Conservation (phyloP, 441 rosid species). For the Eutrema salsugineum region DNA sequence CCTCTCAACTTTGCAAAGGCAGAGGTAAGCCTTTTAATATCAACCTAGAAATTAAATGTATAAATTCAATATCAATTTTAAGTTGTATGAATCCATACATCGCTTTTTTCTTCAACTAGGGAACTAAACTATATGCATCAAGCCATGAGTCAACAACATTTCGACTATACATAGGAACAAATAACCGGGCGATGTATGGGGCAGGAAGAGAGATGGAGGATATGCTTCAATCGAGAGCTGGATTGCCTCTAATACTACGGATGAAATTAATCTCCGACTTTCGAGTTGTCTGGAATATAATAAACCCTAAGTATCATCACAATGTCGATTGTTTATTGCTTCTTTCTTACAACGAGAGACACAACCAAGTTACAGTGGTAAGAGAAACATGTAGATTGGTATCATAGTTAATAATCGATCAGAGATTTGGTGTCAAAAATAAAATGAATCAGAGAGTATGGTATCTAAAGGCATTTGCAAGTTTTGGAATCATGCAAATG, state of each 20-base stretch:
- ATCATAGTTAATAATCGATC: slow-evolving; percentile 5
- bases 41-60: background rate
- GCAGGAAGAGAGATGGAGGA: slow-evolving; percentile 80
- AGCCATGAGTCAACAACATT: slow-evolving; percentile 40
- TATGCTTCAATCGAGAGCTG: slow-evolving; percentile 60
- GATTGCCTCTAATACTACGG: slow-evolving; percentile 55
- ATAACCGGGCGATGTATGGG: slow-evolving; percentile 72
- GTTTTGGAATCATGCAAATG: background rate
- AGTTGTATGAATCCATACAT: background rate
- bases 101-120: slow-evolving; percentile 32
- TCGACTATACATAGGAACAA: slow-evolving; percentile 47
- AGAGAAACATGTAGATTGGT: slow-evolving; percentile 17
- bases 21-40: slow-evolving; percentile 36
- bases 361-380: slow-evolving; percentile 10
- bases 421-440: background rate
- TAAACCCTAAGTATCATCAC: slow-evolving; percentile 57
- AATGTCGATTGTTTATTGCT: slow-evolving; percentile 48
- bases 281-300: slow-evolving; percentile 53
- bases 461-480: background rate
- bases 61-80: background rate
- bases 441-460: background rate
- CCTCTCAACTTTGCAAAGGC: slow-evolving; percentile 58
- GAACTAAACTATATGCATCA: slow-evolving; percentile 48
- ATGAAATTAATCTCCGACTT: slow-evolving; percentile 41
- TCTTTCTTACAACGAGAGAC: slow-evolving; percentile 41